Base-by-base conservation (phyloP, 2,329 filamentous ascomycete species). In the Zarea fungicola region DNA sequence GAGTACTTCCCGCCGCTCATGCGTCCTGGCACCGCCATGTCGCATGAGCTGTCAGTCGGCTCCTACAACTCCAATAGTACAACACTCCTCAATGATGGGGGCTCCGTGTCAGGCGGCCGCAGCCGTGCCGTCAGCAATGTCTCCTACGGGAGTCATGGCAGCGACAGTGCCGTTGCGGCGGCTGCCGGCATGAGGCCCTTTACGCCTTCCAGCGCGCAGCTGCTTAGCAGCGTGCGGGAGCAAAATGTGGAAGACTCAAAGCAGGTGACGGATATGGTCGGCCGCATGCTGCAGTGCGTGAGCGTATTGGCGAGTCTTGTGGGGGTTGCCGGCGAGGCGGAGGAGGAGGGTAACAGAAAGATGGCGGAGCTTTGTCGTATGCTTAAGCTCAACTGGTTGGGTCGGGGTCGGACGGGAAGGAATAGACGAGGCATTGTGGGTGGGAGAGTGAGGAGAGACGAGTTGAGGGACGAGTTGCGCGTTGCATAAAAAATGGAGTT, bases 351-450 rank as follows among this genome's bases (percentile, higher is more conserved):
- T 2, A 88, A 92, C 62, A 78, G 77, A 49, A 89, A 85, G 67
- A 86, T 97, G 60, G 86, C 92, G 53, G 81, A 91, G 60, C 72
- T 99, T 54, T 89, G 86, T 50, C 85, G 89, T 62, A 83, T 93
- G 58, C 73, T 99, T 53, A 99, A 97, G 69, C 82, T 96, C 60
- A 99, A 99, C 66, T 99, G 93, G 93, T 77, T 99, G 2, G 92
- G 92, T 0, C 76, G 93, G 40, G 92, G 92, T 0, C 73, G 93
- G 29, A 97, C 90, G 4, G 93, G 93, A 0, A 76, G 93, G 54
- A 95, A 97, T 65, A 74, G 93, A 46, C 81, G 89, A 55, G 93
- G 93, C 0, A 92, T 96, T 62, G 91, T 97, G 1, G 91, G 90
- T 2, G 78, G 77, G 0, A 65, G 78, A 45, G 76, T 80, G 9